Conservation (phyloP, 257 asterid genomes). For the Solanum commersonii region DNA sequence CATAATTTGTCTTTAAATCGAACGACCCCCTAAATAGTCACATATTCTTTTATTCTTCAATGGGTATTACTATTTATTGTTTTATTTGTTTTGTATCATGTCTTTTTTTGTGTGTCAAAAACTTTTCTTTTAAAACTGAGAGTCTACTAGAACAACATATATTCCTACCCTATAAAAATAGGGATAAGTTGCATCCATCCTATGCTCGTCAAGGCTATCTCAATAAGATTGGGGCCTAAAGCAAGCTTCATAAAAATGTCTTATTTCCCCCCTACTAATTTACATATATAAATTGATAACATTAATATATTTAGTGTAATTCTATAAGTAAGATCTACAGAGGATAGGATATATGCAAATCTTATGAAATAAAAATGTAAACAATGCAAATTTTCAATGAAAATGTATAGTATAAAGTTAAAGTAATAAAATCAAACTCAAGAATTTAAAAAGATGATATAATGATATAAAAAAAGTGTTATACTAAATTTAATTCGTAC, state of each 20-base stretch:
- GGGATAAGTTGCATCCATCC: neutral
- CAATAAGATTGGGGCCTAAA: neutral
- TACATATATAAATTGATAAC: no score
- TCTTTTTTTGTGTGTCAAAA: neutral
- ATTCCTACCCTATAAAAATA: neutral
- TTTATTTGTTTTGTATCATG: neutral
- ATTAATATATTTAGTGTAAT: no score
- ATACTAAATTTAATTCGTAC: no score
- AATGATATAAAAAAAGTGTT: no score
- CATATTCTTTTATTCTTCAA: neutral
- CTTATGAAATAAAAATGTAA: no score
- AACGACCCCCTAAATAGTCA: neutral
- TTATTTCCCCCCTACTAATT: no score
- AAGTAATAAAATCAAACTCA: no score
- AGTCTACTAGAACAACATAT: neutral
- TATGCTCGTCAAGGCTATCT: neutral
- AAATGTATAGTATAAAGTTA: no score
- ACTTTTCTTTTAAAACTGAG: neutral
- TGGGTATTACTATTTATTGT: neutral
- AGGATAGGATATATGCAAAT: no score
- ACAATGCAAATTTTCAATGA: no score
- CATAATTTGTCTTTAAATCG: no score
- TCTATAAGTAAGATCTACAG: fast-evolving
- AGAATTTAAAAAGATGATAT: no score
- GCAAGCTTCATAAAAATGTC: neutral